Conservation (phyloP, 1,284 basidiomycete species). For the Peniophora sp. region DNA sequence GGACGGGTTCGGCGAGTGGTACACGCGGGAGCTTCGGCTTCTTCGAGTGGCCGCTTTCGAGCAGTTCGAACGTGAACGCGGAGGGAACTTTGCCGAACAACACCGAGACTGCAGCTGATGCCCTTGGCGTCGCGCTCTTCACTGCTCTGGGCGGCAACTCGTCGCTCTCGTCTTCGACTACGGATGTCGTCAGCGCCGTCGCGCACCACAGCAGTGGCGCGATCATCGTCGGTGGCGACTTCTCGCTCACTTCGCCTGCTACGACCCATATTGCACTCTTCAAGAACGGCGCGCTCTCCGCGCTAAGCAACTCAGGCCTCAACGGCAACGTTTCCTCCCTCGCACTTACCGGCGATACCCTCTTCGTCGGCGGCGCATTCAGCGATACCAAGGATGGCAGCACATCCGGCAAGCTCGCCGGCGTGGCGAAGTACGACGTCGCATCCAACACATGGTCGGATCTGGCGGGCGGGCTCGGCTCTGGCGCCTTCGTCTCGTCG, state of each 20-base stretch:
- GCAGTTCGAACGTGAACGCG: conserved; percentile 40
- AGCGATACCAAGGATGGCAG: conserved; percentile 54
- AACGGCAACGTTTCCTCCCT: conserved; percentile 72
- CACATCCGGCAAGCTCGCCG: conserved; percentile 44
- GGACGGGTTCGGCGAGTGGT: conserved; percentile 24
- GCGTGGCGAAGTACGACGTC: conserved; percentile 76
- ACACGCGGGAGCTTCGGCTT: conserved; percentile 54
- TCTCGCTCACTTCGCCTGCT: conserved; percentile 52
- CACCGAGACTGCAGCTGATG: conserved; percentile 67
- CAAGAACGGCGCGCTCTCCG: conserved; percentile 48
- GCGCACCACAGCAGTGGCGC: conserved; percentile 56
- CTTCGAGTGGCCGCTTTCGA: conserved; percentile 67
- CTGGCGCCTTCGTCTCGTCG: conserved; percentile 52
- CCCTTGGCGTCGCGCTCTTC: conserved; percentile 52
- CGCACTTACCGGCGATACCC: conserved; percentile 44
- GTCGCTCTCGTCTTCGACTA: conserved; percentile 22
- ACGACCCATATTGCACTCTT: conserved; percentile 71
- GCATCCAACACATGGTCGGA: conserved; percentile 60
- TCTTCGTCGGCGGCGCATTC: conserved; percentile 88
- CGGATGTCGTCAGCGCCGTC: conserved; percentile 44
- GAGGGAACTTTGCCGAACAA: conserved; percentile 56
- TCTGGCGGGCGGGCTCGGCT: conserved; percentile 68
- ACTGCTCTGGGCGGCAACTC: conserved; percentile 41
- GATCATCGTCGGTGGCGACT: conserved; percentile 76
- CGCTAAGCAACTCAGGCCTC: conserved; percentile 57